Evolutionary conservation across 2,329 filamentous ascomycete species (phyloP).

Genomic region (Magnaporthiopsis incrustans): DNA sequence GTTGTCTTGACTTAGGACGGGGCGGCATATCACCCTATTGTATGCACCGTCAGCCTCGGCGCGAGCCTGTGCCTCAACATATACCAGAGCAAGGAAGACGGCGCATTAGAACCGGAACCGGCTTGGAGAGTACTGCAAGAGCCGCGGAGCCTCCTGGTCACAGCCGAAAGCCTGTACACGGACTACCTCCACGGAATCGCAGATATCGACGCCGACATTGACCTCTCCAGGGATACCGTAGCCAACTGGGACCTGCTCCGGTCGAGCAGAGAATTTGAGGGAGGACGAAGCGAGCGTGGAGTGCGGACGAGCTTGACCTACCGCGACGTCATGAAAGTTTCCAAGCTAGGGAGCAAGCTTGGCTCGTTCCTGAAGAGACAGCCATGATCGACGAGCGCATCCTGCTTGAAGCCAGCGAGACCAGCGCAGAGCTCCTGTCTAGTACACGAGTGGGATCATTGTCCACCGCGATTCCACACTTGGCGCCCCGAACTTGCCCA

Average conservation of each 20-base stretch:
- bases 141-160: slow-evolving; percentile 71
- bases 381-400: slow-evolving; percentile 10
- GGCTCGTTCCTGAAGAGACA: slow-evolving; percentile 33
- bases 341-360: slow-evolving; percentile 62
- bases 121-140: slow-evolving; percentile 67
- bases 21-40: slow-evolving; percentile 74
- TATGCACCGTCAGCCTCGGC: slow-evolving; percentile 84
- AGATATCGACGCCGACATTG: slow-evolving; percentile 55
- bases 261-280: slow-evolving; percentile 33
- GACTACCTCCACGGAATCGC: slow-evolving; percentile 69
- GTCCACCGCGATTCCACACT: slow-evolving; percentile 57
- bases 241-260: slow-evolving; percentile 65
- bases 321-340: slow-evolving; percentile 78
- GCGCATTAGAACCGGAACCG: slow-evolving; percentile 44
- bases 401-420: not conserved
- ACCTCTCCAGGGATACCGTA: slow-evolving; percentile 53
- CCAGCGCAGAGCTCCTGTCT: slow-evolving; percentile 12
- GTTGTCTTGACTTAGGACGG: slow-evolving; percentile 50
- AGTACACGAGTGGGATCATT: slow-evolving; percentile 68
- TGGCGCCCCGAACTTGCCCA: slow-evolving; percentile 61
- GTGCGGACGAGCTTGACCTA: slow-evolving; percentile 70
- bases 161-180: slow-evolving; percentile 59
- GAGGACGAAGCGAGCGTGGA: slow-evolving; percentile 48
- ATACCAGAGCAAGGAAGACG: slow-evolving; percentile 54
- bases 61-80: slow-evolving; percentile 71